Conservation (phyloP, 345 rosid species). For the Brassica nigra region DNA sequence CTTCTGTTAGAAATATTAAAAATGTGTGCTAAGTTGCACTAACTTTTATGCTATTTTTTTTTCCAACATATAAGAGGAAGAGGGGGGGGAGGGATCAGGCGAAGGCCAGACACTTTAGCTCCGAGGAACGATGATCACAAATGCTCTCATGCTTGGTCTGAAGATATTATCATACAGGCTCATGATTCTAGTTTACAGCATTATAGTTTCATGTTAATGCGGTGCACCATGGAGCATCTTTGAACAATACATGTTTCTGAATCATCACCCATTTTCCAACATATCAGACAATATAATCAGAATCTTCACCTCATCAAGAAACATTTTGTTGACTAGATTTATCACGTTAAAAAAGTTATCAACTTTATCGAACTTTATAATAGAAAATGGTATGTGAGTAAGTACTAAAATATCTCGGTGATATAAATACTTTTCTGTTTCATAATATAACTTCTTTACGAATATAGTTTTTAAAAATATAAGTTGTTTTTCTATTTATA, state of each 20-base stretch:
- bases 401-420: neutral
- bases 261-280: slow-evolving; percentile 33
- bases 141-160: slow-evolving; percentile 42
- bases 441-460: neutral
- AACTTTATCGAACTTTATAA: neutral
- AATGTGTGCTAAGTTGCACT: no score
- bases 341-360: neutral
- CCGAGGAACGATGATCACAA: slow-evolving; percentile 38
- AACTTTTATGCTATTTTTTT: neutral
- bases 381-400: neutral
- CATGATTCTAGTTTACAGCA: slow-evolving; percentile 40
- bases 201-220: slow-evolving; percentile 31
- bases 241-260: slow-evolving; percentile 37
- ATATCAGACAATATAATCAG: slow-evolving; percentile 35
- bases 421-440: neutral
- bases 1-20: no score
- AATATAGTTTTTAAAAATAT: no score
- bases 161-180: slow-evolving; percentile 32
- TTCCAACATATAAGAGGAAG: slow-evolving; percentile 3
- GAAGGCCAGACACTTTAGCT: slow-evolving; percentile 17
- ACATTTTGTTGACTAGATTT: neutral
- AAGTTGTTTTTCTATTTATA: neutral
- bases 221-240: slow-evolving; percentile 41
- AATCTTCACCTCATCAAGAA: slow-evolving; percentile 14
- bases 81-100: neutral